Percentiles rank a stretch among this genome's conserved stretches.
Evolutionary conservation across 2,329 filamentous ascomycete species (phyloP).

Genomic region (Westerdykella sp.): DNA sequence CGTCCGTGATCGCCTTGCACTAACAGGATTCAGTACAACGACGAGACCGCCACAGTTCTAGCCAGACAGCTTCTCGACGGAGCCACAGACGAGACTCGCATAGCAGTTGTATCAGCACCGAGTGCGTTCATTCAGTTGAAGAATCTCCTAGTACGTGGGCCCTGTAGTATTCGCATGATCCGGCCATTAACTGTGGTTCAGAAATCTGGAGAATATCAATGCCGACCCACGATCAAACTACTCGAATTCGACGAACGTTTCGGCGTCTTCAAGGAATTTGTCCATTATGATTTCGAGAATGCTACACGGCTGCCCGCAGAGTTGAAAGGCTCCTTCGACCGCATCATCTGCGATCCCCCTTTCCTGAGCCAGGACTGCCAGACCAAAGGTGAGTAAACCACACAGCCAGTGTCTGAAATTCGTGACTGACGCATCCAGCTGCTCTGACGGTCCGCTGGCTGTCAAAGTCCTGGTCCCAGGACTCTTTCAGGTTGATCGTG

Average conservation of each 20-base stretch:
- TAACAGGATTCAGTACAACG: slow-evolving; percentile 53
- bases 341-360: slow-evolving; percentile 70
- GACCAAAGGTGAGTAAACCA: slow-evolving; percentile 55
- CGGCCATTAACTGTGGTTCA: slow-evolving; percentile 6
- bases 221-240: slow-evolving; percentile 54
- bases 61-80: slow-evolving; percentile 61
- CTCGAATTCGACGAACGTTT: slow-evolving; percentile 73
- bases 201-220: slow-evolving; percentile 26
- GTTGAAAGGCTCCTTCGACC: slow-evolving; percentile 60
- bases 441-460: slow-evolving; percentile 73
- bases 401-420: background rate
- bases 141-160: slow-evolving; percentile 55
- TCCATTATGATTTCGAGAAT: slow-evolving; percentile 66
- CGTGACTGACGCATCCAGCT: slow-evolving; percentile 35
- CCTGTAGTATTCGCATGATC: no score
- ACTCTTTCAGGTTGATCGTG: slow-evolving; percentile 49
- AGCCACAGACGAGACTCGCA: slow-evolving; percentile 50
- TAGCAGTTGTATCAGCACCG: slow-evolving; percentile 67
- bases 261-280: slow-evolving; percentile 65
- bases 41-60: slow-evolving; percentile 60
- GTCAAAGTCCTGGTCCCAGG: slow-evolving; percentile 44
- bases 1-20: background rate
- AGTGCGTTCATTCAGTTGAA: slow-evolving; percentile 72
- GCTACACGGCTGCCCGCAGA: slow-evolving; percentile 59
- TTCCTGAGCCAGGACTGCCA: slow-evolving; percentile 77